Evolutionary conservation across 257 asterid genomes (phyloP).

Genomic region (Echites panduratus): DNA sequence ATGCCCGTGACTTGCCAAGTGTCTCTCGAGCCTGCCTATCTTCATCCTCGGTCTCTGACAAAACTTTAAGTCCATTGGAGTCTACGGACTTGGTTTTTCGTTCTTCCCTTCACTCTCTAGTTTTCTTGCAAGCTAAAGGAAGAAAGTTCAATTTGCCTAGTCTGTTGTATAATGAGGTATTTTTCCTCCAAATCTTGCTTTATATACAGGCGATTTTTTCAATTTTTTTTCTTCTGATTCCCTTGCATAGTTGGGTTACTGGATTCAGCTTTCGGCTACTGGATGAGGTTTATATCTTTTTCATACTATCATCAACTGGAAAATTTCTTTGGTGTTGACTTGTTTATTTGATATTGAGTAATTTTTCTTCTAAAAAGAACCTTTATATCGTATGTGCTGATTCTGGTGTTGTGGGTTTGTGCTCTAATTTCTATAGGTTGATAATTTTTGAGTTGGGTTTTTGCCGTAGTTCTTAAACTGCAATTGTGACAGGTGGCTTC

Average conservation of each 20-base stretch:
- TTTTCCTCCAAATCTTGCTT: not conserved
- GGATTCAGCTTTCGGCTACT: not conserved
- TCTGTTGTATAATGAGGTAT: not conserved
- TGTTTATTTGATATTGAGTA: not conserved
- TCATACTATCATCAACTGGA: not conserved
- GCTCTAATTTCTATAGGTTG: not conserved
- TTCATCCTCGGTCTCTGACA: not conserved
- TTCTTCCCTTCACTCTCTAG: not conserved
- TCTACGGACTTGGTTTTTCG: not conserved
- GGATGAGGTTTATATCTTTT: not conserved
- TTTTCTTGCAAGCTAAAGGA: not conserved
- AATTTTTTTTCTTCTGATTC: not conserved
- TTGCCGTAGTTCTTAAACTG: not conserved
- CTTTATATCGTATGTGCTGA: not conserved
- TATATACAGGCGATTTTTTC: not conserved
- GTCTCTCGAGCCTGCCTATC: not conserved
- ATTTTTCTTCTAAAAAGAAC: too few relatives aligned
- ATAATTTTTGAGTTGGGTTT: not conserved
- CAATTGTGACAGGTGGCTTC: not conserved
- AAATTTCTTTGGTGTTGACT: not conserved
- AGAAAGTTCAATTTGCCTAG: not conserved
- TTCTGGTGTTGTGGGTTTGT: not conserved
- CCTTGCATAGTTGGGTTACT: not conserved
- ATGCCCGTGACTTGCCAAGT: conserved; percentile 6
- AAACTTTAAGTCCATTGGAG: not conserved